Base-by-base conservation (phyloP, 805 yeast genomes). In the Tetrapisispora nanseiensis region DNA sequence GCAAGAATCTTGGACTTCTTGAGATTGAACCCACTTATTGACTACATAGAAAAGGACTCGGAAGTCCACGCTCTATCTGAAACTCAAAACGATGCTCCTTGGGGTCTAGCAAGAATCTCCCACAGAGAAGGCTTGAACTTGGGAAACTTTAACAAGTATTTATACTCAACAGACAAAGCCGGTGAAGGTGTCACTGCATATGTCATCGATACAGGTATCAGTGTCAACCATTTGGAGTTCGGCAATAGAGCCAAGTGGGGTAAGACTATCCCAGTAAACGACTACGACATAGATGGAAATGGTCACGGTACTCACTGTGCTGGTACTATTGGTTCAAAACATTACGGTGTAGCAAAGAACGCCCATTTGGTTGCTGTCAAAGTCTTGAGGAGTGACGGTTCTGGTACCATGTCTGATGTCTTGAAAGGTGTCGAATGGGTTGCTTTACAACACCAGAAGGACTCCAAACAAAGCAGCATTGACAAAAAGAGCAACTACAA, bases 291-390 rank as follows among this genome's bases (percentile, higher is more conserved):
- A 34, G 95, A 89, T 61, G 92, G 86, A 41, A 83, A 85, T 55
- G 97, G 96, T 40, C 97, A 87, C 65, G 97, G 97, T 57, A 86
- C 95, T 36, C 97, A 87, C 59, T 86, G 94, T 68, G 95, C 96
- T n/a, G 97, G 95, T 66, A 86, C 94, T 28, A 85, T 89, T 55
- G 95, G 81, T 39, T 82, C 92, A 19, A 70, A 70, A 46, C 68
- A 76, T 40, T 85, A 80, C 50, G 95, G 95, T 67, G 85, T 86
- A 42, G 89, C 95, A 43, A 86, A 86, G 65, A 70, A 75, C 40
- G 92, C 89, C 9, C 70, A 78, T 18, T 63, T 86, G 42, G 86
- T 82, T 53, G 94, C 94, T 24, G 84, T 86, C 46, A 85, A 86
- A 62, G 95, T 86, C 9, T 71, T 86, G 63, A 77, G 81, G 65